These are phyloP conservation scores for Paecilomyces formosus DNA, from an alignment of 2,329 filamentous ascomycete genomes.

Conservation along the genomic window DNA sequence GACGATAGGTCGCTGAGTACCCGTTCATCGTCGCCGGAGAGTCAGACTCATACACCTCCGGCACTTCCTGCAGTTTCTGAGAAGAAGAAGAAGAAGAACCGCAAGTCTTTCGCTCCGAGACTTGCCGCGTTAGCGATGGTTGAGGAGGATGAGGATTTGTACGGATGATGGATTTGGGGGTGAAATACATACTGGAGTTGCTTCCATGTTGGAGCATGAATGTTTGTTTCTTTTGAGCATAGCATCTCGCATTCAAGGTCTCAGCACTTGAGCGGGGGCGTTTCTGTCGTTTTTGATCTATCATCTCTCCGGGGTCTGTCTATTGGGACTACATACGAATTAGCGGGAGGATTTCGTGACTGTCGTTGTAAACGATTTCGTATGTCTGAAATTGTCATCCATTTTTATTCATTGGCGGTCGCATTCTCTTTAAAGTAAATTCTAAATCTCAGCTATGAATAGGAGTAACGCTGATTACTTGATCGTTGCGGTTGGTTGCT, in stretches of 20 bases:
- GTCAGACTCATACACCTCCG: not conserved
- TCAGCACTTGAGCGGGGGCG: not conserved
- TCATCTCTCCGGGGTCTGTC: not conserved
- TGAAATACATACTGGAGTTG: not conserved
- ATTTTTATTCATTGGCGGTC: not conserved
- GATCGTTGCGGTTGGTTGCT: too few relatives aligned
- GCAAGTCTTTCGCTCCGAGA: constrained; percentile 12
- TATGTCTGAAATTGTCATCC: not conserved
- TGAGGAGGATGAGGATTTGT: constrained; percentile 28
- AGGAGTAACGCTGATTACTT: not conserved
- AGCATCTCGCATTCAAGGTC: not conserved
- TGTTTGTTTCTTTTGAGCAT: not conserved
- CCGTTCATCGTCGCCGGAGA: not conserved
- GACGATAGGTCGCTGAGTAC: not conserved
- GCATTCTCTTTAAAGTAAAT: not conserved
- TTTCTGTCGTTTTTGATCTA: not conserved
- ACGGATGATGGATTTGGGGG: constrained; percentile 14
- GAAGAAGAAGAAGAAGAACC: constrained; percentile 12
- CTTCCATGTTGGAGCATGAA: not conserved
- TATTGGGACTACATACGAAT: not conserved
- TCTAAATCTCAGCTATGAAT: not conserved
- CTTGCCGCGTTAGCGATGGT: constrained; percentile 29
- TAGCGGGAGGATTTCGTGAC: not conserved
- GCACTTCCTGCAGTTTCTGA: not conserved
- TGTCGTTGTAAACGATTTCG: not conserved